A percentile compares a stretch with the other conserved stretches of the same genome.
phyloP scores from a whole-genome alignment of 176 grass and related monocot species.

The Lolium perenne region DNA sequence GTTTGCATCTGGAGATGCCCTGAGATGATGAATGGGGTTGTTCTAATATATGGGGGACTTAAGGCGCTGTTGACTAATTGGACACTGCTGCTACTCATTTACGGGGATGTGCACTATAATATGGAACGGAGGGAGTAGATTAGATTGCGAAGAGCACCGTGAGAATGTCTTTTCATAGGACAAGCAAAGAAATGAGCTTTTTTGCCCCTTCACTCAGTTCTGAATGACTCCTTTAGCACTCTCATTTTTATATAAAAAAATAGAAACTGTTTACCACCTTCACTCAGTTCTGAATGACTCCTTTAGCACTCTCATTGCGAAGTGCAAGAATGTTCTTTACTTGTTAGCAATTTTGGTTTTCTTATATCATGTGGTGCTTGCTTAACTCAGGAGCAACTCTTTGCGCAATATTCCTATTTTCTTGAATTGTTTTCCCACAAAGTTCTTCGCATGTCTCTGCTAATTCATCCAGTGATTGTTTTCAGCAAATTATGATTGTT shows the following conservation, averaged over 20 bases:
- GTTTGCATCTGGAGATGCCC: no score
- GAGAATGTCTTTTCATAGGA: background rate
- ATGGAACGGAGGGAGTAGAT: background rate
- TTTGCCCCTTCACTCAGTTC: no score
- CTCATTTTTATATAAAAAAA: no score
- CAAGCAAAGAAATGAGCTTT: background rate
- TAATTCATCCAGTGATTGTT: constrained; percentile 7
- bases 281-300: no score
- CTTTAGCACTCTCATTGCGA: no score
- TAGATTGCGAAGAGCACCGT: background rate
- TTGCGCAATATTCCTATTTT: background rate
- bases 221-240: no score
- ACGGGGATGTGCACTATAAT: background rate
- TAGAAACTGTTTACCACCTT: no score
- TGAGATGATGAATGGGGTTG: background rate
- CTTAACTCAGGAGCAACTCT: background rate
- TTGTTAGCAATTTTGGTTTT: background rate
- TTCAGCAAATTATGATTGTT: constrained; percentile 36
- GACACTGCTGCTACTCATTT: background rate
- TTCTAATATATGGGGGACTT: background rate
- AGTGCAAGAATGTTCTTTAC: background rate
- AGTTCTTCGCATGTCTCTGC: background rate
- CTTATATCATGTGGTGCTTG: background rate
- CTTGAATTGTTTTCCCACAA: background rate
- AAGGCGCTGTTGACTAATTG: background rate